A percentile compares a stretch with the other conserved stretches of the same genome.
Evolutionary conservation across 2,329 filamentous ascomycete genomes (phyloP).

Genomic region (Fusarium algeriense): DNA sequence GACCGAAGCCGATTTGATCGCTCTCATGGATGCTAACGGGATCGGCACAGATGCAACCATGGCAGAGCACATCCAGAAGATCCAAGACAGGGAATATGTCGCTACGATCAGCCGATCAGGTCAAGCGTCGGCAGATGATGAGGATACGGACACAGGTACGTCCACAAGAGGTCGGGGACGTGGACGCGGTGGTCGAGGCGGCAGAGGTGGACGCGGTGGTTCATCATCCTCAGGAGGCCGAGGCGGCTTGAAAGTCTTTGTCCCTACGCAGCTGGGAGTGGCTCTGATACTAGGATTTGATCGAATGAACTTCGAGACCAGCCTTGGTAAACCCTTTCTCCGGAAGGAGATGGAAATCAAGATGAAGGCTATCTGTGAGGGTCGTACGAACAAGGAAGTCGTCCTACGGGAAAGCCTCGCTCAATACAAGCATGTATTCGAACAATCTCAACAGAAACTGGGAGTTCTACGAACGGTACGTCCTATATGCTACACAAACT

Average conservation of each 20-base stretch:
- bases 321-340: slow-evolving; percentile 93
- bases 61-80: slow-evolving; percentile 98
- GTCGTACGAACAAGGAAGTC: slow-evolving; percentile 76
- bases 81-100: slow-evolving; percentile 90
- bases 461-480: slow-evolving; percentile 73
- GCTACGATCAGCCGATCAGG: slow-evolving; percentile 67
- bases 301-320: slow-evolving; percentile 91
- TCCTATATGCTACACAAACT: slow-evolving; percentile 36
- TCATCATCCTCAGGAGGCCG: slow-evolving; percentile 58
- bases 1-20: slow-evolving; percentile 95
- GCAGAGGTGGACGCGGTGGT: slow-evolving; percentile 54
- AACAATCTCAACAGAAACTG: slow-evolving; percentile 82
- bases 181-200: slow-evolving; percentile 60
- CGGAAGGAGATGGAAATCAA: slow-evolving; percentile 97
- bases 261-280: slow-evolving; percentile 91
- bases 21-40: slow-evolving; percentile 97
- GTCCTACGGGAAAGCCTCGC: slow-evolving; percentile 87
- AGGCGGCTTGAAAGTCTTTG: slow-evolving; percentile 81
- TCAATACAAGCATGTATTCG: slow-evolving; percentile 88
- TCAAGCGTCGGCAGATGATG: slow-evolving; percentile 53
- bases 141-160: slow-evolving; percentile 54
- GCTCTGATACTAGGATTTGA: slow-evolving; percentile 96
- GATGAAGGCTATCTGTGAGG: slow-evolving; percentile 97
- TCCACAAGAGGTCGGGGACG: slow-evolving; percentile 62
- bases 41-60: slow-evolving; percentile 99